Evolutionary conservation across 2,329 filamentous ascomycete species (phyloP).

Genomic region (Pyrenophora teres): DNA sequence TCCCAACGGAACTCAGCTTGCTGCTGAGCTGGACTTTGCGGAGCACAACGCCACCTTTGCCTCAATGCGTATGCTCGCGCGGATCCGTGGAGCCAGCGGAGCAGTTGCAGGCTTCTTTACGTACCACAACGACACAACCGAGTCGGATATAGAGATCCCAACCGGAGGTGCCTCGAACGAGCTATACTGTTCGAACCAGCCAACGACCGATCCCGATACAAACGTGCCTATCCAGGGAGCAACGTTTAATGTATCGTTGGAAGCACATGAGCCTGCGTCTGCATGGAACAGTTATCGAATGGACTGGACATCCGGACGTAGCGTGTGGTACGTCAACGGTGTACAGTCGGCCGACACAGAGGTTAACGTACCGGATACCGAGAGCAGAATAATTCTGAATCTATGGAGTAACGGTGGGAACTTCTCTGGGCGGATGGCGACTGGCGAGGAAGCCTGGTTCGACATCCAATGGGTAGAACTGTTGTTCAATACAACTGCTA

Average conservation of each 20-base stretch:
- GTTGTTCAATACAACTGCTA: constrained; percentile 13
- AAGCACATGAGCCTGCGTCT: neutral
- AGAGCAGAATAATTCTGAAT: constrained; percentile 15
- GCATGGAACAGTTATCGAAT: constrained; percentile 19
- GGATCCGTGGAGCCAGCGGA: constrained; percentile 14
- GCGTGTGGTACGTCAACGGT: constrained; percentile 19
- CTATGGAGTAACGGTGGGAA: constrained; percentile 19
- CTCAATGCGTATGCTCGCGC: constrained; percentile 14
- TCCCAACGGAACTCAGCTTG: constrained; percentile 6
- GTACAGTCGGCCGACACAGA: constrained; percentile 1
- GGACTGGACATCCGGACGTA: constrained; percentile 12
- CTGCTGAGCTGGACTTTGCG: constrained; percentile 13
- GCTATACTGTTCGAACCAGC: constrained; percentile 17
- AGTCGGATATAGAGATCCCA: constrained; percentile 20
- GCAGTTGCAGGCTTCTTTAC: constrained; percentile 19
- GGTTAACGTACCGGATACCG: constrained; percentile 9
- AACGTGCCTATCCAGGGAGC: constrained; percentile 10
- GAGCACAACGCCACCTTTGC: constrained; percentile 16
- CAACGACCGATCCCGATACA: constrained; percentile 10
- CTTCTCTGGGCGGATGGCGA: constrained; percentile 14
- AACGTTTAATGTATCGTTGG: constrained; percentile 15
- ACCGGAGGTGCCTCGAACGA: constrained; percentile 1
- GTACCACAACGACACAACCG: constrained; percentile 15
- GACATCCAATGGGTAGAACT: constrained; percentile 20
- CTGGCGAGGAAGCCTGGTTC: constrained; percentile 11